Evolutionary conservation across 495 filamentous ascomycete species (phyloP), one percentile per base, ranked within the genome.

Genomic region (Hypoxylon intermedium): DNA sequence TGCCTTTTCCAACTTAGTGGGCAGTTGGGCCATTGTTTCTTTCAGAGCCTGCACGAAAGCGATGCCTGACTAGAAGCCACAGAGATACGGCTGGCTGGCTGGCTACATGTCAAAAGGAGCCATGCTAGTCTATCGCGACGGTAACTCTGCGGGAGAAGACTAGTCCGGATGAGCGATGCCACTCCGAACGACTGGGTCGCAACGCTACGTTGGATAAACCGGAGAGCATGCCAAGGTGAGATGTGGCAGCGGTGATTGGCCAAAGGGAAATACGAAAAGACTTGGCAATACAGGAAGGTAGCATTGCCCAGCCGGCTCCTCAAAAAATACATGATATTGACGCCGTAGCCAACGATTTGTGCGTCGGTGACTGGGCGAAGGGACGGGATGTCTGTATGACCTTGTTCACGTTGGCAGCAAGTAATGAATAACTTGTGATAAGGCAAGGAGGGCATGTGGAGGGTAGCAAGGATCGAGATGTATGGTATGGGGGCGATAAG

Each of bases 241-340:
- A 16, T 51, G 21, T 20, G 15, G 12, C 5, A 12, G 13, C 9
- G 16, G 9, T 40, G 28, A 65, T 65, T 65, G 61, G 61, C 7
- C 13, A 15, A 23, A 19, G 30, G 7, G 6, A 33, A 28, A 59
- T 15, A 51, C 55, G 61, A 18, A 51, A n/a, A 50, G 44, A 30
- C 54, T 50, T 53, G 61, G 61, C 61, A 21, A 34, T 65, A 65
- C 43, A 55, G 61, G 61, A 65, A 65, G 61, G 61, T 65, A 65
- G 38, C 50, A 65, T 65, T 50, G 43, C 43, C 55, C 49, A 58
- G 41, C 60, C 53, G 60, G 60, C 53, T 58, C 42, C 60, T 63
- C 53, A 34, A 34, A 54, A 7, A 12, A 42, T 45, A 44, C 36
- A 58, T 40, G 60, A 54, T 49, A 44, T 45, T 12, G n/a, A 43